phyloP scores from a whole-genome alignment of 257 asterid genomes.

The Solanum chaucha region DNA sequence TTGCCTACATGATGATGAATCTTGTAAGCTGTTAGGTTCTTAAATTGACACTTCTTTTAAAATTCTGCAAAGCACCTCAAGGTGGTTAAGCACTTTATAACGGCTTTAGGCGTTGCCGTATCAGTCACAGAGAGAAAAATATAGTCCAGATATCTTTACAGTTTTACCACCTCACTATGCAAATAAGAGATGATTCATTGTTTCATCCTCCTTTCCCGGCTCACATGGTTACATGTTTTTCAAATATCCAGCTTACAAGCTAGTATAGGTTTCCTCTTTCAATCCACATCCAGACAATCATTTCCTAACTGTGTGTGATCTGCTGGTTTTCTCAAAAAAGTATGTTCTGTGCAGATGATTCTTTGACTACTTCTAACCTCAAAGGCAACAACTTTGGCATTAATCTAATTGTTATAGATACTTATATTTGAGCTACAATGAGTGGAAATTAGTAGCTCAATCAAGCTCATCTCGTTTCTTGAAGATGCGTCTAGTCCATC shows the following conservation, averaged over 20 bases:
- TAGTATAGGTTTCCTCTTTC: background rate
- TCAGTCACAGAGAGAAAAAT: background rate
- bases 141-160: background rate
- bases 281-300: background rate
- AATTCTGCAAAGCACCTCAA: background rate
- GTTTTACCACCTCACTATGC: background rate
- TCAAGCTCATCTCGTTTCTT: background rate
- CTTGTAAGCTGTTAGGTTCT: background rate
- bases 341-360: background rate
- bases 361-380: background rate
- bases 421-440: background rate
- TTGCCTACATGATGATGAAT: background rate
- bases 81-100: background rate
- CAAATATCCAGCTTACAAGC: background rate
- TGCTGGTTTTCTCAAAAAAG: background rate
- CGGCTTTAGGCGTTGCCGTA: background rate
- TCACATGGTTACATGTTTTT: background rate
- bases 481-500: background rate
- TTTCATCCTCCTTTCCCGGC: background rate
- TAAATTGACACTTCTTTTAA: background rate
- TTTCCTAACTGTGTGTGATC: background rate
- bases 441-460: background rate
- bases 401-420: background rate
- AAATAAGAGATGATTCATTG: background rate
- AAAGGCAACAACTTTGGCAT: background rate